A percentile compares a stretch with the other conserved stretches of the same genome.
phyloP scores from a whole-genome alignment of 2,329 filamentous ascomycete species.

The Pseudogymnoascus sp. region DNA sequence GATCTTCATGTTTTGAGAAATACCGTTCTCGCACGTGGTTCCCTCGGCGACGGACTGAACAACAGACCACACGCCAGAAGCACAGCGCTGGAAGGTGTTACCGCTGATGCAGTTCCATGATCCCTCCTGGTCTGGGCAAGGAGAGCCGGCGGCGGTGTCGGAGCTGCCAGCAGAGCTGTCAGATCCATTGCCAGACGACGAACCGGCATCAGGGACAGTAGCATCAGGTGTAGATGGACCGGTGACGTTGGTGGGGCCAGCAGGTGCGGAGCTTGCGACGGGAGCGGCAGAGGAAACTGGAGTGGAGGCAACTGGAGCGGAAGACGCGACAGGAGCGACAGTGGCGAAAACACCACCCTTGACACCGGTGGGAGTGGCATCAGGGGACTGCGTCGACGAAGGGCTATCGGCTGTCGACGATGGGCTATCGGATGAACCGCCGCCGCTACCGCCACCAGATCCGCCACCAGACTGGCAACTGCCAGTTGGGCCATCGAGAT shows the following conservation, averaged over 20 bases:
- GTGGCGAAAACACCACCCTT: constrained; percentile 30
- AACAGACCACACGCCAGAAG: constrained; percentile 43
- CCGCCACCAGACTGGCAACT: constrained; percentile 24
- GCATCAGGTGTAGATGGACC: constrained; percentile 19
- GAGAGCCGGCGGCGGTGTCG: constrained; percentile 33
- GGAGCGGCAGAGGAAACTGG: constrained; percentile 15
- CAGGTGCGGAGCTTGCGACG: neutral
- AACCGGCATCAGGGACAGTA: constrained; percentile 17
- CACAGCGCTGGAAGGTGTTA: constrained; percentile 48
- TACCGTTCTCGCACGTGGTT: constrained; percentile 38
- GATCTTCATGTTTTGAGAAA: constrained; percentile 36
- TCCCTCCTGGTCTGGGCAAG: constrained; percentile 43
- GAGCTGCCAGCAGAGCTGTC: constrained; percentile 19
- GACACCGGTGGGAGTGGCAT: constrained; percentile 9
- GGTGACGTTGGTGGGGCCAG: constrained; percentile 20
- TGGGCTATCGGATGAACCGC: neutral
- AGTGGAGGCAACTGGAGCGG: constrained; percentile 18
- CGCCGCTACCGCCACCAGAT: constrained; percentile 10
- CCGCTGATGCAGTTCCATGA: constrained; percentile 48
- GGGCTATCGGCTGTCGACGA: neutral
- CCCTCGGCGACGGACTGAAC: constrained; percentile 38
- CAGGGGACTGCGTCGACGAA: constrained; percentile 10
- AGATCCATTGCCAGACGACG: constrained; percentile 21
- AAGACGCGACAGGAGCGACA: constrained; percentile 11
- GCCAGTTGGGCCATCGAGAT: constrained; percentile 23